These are phyloP conservation scores for Suillus variegatus DNA, from an alignment of 768 basidiomycete species.

Conservation along the genomic window DNA sequence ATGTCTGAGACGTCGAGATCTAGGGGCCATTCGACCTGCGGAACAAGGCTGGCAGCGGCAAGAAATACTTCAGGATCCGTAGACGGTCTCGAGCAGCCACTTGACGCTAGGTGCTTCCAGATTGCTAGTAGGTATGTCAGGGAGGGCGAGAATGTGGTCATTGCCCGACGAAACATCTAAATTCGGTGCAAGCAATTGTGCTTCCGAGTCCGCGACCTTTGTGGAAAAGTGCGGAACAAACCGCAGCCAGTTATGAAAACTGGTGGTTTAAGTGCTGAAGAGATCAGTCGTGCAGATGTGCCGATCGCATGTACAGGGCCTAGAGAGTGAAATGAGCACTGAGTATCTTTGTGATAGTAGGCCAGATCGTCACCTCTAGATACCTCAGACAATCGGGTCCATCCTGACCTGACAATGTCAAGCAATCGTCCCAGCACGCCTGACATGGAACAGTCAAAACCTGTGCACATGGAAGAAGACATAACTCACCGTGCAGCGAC, in stretches of 20 bases:
- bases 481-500: neutral
- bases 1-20: neutral
- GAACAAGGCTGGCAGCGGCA: neutral
- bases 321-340: neutral
- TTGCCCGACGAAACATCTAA: neutral
- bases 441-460: neutral
- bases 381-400: neutral
- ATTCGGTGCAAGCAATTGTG: neutral
- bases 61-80: neutral
- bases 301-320: neutral
- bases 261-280: neutral
- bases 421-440: neutral
- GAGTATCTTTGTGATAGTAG: neutral
- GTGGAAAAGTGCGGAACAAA: neutral
- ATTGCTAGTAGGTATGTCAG: neutral
- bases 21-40: neutral
- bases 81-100: conserved; percentile 3
- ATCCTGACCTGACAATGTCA: neutral
- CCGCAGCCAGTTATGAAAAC: neutral
- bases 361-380: neutral
- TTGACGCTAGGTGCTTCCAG: conserved; percentile 8
- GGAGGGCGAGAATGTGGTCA: neutral
- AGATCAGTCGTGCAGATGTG: neutral
- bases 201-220: neutral
- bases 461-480: neutral